These are phyloP conservation scores for Somion occarium DNA, from an alignment of 1,284 basidiomycete species.

Conservation along the genomic window DNA sequence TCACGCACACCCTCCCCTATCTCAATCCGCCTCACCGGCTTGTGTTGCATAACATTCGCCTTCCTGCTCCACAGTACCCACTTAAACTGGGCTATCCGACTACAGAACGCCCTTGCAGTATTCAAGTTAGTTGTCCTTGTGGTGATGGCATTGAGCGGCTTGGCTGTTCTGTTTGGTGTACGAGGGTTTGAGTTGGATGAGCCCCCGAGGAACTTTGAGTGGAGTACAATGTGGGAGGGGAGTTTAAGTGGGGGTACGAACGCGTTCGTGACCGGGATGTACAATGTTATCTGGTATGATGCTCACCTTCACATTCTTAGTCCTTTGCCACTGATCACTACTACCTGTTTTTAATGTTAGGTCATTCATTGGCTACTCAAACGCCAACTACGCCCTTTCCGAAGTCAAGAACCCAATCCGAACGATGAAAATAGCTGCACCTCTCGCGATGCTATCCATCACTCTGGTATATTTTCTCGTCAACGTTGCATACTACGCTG, in stretches of 20 bases:
- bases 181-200: slow-evolving; percentile 40
- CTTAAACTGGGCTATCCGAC: slow-evolving; percentile 51
- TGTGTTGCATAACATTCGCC: slow-evolving; percentile 52
- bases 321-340: too few species aligned
- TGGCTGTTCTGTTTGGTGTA: slow-evolving; percentile 48
- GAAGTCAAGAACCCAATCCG: slow-evolving; percentile 62
- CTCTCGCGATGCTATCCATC: slow-evolving; percentile 53
- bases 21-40: slow-evolving; percentile 26
- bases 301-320: not conserved
- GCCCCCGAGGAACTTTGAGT: slow-evolving; percentile 45
- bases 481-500: slow-evolving; percentile 67
- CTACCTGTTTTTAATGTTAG: slow-evolving; percentile 28
- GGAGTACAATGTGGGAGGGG: slow-evolving; percentile 54
- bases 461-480: slow-evolving; percentile 54
- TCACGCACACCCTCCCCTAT: slow-evolving; percentile 14
- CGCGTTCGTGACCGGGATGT: slow-evolving; percentile 57
- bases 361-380: slow-evolving; percentile 67
- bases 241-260: slow-evolving; percentile 40
- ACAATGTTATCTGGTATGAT: slow-evolving; percentile 58
- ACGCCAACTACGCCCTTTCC: slow-evolving; percentile 67
- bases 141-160: slow-evolving; percentile 52
- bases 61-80: slow-evolving; percentile 54
- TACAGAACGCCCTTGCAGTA: slow-evolving; percentile 64
- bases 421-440: slow-evolving; percentile 63
- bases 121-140: slow-evolving; percentile 61